A percentile compares a stretch with the other conserved stretches of the same genome.
Evolutionary conservation across 192 early-diverging fungal genomes (phyloP).

Genomic region (Coemansia sp.): DNA sequence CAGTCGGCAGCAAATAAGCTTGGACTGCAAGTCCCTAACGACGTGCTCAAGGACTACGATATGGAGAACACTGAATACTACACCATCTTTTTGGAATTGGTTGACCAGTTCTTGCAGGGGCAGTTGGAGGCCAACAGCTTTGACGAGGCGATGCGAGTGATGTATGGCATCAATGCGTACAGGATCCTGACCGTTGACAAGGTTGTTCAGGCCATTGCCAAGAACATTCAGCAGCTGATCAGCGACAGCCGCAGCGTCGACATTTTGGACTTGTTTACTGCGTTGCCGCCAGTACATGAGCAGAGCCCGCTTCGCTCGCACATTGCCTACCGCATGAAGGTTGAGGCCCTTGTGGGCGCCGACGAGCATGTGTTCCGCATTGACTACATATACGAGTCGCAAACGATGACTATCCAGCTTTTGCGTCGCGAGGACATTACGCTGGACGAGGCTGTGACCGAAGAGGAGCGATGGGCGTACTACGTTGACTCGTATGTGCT

Average conservation of each 20-base stretch:
- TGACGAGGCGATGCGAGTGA: constrained; percentile 80
- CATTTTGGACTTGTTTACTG: constrained; percentile 63
- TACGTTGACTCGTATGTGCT: constrained; percentile 95
- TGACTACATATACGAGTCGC: constrained; percentile 62
- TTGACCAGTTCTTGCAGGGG: constrained; percentile 72
- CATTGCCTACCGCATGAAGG: constrained; percentile 69
- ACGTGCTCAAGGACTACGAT: constrained; percentile 57
- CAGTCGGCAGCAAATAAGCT: constrained; percentile 47
- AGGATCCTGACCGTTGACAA: constrained; percentile 87
- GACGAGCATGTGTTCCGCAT: constrained; percentile 79
- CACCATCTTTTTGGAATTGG: constrained; percentile 64
- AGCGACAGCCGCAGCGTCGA: constrained; percentile 62
- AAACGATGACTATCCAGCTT: constrained; percentile 79
- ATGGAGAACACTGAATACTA: constrained; percentile 70
- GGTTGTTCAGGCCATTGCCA: constrained; percentile 72
- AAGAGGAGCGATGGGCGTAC: constrained; percentile 91
- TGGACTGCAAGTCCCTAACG: constrained; percentile 43
- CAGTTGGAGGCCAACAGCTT: constrained; percentile 76
- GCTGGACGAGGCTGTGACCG: constrained; percentile 70
- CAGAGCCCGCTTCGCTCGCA: constrained; percentile 59
- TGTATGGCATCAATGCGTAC: constrained; percentile 90
- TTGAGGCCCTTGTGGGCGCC: constrained; percentile 61
- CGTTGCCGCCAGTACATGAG: constrained; percentile 44
- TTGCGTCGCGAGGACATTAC: constrained; percentile 86
- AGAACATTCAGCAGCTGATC: constrained; percentile 69